Base-by-base conservation (phyloP, 2,329 filamentous ascomycete genomes). In the Fusarium torulosum region DNA sequence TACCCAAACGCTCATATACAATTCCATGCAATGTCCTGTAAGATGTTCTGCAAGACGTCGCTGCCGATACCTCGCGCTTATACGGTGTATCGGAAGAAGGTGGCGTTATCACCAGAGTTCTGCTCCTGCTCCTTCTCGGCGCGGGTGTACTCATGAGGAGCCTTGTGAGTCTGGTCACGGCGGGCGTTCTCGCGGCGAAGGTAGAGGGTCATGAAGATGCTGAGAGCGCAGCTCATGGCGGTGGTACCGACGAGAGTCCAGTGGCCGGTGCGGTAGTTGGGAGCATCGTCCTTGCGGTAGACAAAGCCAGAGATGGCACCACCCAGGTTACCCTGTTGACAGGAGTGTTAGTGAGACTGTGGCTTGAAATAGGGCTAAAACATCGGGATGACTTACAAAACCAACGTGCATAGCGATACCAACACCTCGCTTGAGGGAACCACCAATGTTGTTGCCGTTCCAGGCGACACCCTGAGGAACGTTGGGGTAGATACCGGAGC, bases 181-280 rank as follows among this genome's bases (percentile, higher is more conserved):
- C 85, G 80, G 6, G 78, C 76, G 63, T 89, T 89, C 79, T 89
- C 87, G 41, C 79, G 75, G 40, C 84, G 80, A 25, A 86, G 82
- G 76, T 88, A 89, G 27, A 82, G 74, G 20, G 84, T 86, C 86
- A 90, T 89, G 70, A 84, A 78, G 43, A 82, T 74, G 42, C 81
- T 84, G 14, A 89, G 78, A 47, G 80, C 57, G 59, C 83, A 79
- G 19, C 82, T 82, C 81, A 88, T 84, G 65, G 79, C 81, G 3
- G 88, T 86, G 63, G 89, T 78, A 6, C 79, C 80, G 37, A 90
- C 74, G 3, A 87, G 88, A 8, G 87, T 81, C 1, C 85, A 85
- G 71, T 91, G 88, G 10, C 88, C 88, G 29, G 81, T 81, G 47
- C 86, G 77, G 74, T 86, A 90, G 33, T 85, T 80, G 3, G 86